Percentiles rank a stretch among this genome's conserved stretches.
These are phyloP conservation scores for Fusarium sp. DNA, from an alignment of 2,329 filamentous ascomycete species.

Conservation along the genomic window DNA sequence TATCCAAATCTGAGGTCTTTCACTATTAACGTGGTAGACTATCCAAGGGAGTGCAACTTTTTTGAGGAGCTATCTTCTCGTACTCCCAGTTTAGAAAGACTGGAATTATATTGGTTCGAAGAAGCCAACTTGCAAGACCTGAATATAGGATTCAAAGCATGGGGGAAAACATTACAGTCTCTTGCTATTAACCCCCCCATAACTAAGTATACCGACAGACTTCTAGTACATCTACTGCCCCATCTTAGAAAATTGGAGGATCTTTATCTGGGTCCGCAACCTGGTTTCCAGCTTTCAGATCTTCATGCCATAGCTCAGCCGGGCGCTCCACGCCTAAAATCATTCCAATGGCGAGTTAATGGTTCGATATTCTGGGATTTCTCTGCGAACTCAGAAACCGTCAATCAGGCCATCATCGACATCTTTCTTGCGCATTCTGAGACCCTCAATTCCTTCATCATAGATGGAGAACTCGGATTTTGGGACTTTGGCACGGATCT, in stretches of 20 bases:
- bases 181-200: background rate
- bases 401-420: background rate
- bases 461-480: too few relatives aligned
- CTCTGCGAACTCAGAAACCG: too few relatives aligned
- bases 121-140: background rate
- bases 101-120: background rate
- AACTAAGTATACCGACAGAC: background rate
- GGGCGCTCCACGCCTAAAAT: background rate
- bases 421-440: background rate
- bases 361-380: too few relatives aligned
- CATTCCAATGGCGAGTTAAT: background rate
- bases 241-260: background rate
- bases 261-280: background rate
- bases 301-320: background rate
- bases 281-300: background rate
- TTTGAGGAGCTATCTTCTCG: background rate
- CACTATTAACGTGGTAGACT: background rate
- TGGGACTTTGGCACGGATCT: background rate
- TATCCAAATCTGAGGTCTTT: background rate
- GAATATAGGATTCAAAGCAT: background rate
- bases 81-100: background rate
- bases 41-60: background rate
- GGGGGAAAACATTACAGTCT: slow-evolving; percentile 9
- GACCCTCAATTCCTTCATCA: background rate
- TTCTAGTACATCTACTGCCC: background rate